Percentiles rank a stretch among this genome's conserved stretches.
These are phyloP conservation scores for Aegilops bicornis DNA, from an alignment of 176 grass and related monocot species.

Conservation along the genomic window DNA sequence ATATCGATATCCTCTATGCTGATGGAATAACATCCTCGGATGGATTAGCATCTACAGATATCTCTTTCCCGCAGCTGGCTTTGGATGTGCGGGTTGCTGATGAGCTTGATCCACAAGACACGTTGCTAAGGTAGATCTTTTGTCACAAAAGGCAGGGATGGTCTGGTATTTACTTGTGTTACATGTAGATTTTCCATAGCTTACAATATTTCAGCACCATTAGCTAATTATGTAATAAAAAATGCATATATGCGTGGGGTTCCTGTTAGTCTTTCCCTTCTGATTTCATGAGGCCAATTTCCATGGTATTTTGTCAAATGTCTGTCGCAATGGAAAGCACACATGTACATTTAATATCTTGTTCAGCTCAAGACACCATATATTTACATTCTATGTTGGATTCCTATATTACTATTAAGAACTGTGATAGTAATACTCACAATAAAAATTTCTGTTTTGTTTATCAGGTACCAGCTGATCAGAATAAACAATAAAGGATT, in stretches of 20 bases:
- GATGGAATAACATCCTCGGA: conserved; percentile 80
- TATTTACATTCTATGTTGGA: background rate
- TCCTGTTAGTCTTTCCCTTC: background rate
- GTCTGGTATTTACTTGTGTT: conserved; percentile 1
- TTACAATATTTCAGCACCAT: background rate
- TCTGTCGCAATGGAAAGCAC: background rate
- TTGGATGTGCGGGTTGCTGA: conserved; percentile 48
- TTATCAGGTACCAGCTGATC: conserved; percentile 77
- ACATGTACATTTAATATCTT: background rate
- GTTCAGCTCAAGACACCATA: background rate
- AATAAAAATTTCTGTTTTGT: conserved; percentile 5
- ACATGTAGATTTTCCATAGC: background rate
- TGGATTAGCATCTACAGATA: conserved; percentile 72
- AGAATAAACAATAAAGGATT: conserved; percentile 76
- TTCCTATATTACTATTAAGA: background rate
- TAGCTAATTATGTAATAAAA: background rate
- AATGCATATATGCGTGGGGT: background rate
- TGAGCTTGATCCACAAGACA: conserved; percentile 68
- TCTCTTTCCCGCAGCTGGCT: conserved; percentile 56
- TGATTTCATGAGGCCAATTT: background rate
- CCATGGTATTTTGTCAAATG: background rate
- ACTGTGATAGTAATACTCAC: background rate
- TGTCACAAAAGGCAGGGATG: background rate
- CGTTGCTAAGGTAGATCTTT: conserved; percentile 62
- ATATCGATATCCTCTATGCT: conserved; percentile 74